phyloP scores from a whole-genome alignment of 2,329 filamentous ascomycete genomes.

The Calycina marina region DNA sequence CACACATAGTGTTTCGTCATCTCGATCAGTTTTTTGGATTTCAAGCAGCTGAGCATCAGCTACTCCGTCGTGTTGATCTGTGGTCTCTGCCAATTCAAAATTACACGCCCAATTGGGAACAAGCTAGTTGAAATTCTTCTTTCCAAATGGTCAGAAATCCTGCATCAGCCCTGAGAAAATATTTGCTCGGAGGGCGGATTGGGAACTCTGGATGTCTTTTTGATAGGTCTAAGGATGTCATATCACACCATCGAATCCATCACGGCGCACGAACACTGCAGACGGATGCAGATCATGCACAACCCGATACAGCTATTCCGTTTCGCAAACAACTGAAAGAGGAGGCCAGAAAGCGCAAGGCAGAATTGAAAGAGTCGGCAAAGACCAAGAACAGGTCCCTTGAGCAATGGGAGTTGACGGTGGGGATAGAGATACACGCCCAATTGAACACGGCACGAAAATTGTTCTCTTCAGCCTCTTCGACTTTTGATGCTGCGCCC shows the following conservation, averaged over 20 bases:
- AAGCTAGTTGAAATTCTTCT: too few species aligned
- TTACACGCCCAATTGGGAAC: too few species aligned
- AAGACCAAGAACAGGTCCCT: conserved; percentile 28
- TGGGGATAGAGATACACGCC: conserved; percentile 94
- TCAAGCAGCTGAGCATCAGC: too few species aligned
- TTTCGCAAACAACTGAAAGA: conserved; percentile 62
- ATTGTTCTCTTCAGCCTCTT: conserved; percentile 66
- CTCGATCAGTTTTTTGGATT: too few species aligned
- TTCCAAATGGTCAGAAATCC: conserved; percentile 18
- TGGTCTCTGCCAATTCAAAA: too few species aligned
- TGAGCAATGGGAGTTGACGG: conserved; percentile 72
- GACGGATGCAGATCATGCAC: conserved; percentile 5
- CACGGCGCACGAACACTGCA: conserved; percentile 7
- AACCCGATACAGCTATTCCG: conserved; percentile 25
- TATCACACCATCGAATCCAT: conserved; percentile 7
- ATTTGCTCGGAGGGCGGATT: conserved; percentile 19
- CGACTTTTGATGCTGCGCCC: conserved; percentile 50
- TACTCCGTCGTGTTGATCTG: too few species aligned
- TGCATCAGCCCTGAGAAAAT: conserved; percentile 17
- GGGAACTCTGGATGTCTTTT: conserved; percentile 16
- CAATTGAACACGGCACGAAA: conserved; percentile 83
- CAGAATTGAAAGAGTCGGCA: conserved; percentile 20
- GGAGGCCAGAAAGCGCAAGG: conserved; percentile 38
- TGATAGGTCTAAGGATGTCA: conserved; percentile 3
- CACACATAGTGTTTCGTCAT: too few species aligned